Evolutionary conservation across 495 filamentous ascomycete genomes (phyloP), one percentile per base, ranked within the genome.

Genomic region (Aspergillus saccharolyticus): DNA sequence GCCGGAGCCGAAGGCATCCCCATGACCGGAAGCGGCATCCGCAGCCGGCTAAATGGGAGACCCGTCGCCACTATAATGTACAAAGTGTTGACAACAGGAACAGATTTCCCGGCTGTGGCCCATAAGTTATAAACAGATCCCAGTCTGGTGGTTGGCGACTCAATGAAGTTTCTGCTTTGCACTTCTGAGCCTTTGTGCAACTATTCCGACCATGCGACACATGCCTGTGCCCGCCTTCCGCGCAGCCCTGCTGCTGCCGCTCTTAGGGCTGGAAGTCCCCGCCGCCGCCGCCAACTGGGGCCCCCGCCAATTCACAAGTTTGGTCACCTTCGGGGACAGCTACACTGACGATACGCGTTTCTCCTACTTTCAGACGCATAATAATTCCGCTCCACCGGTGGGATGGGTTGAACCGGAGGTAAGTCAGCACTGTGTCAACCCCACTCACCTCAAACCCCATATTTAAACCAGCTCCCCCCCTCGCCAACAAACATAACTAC

Each of bases 331-430:
- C 65, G 87, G 87, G 28, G 86, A 89, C 68, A 89, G 87, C 71
- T 90, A 85, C 64, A 88, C 85, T 0, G 88, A 90, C 66, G 86
- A 90, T 59, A 79, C 76, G 6, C 81, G 88, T 2, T 63, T 88
- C 18, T 57, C 63, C 1, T 88, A 88, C 60, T 85, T 89, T 63
- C 67, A 75, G 60, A 68, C 56, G 52, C 70, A 88, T 59, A 78
- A 82, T 62, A 81, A 82, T 17, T 63, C 69, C 2, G 74, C 82
- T 0, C 88, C 88, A 7, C 86, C 87, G 9, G 68, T 80, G 4
- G 88, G 89, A 22, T 75, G 70, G 66, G 66, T 71, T 10, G 64
- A 75, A 39, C 74, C 76, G 20, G 65, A 68, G 18, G 77, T 79
- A 73, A 19, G 67, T 53, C 2, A 2, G 22, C 22, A 10, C n/a